A percentile compares a stretch with the other conserved stretches of the same genome.
phyloP scores from a whole-genome alignment of 2,329 filamentous ascomycete genomes.

The Triangularia verruculosa region DNA sequence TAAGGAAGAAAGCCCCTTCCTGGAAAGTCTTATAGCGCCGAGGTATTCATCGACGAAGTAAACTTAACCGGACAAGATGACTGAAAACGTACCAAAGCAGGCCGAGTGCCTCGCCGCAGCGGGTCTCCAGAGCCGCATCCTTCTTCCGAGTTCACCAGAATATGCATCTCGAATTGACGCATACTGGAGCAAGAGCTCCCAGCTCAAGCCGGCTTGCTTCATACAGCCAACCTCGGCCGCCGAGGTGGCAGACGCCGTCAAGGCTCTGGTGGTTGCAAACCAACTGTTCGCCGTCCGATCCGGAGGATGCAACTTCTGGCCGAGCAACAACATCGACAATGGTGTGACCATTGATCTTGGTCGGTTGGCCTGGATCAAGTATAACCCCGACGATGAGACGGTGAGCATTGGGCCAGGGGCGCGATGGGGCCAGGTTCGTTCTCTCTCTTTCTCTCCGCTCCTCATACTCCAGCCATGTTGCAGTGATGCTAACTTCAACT shows the following conservation, averaged over 20 bases:
- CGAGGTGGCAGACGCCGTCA: constrained; percentile 32
- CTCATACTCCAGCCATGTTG: not conserved
- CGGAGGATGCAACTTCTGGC: constrained; percentile 51
- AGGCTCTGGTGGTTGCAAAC: constrained; percentile 20
- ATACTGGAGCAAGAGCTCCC: not conserved
- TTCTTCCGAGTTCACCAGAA: not conserved
- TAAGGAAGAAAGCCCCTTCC: not conserved
- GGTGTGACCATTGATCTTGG: constrained; percentile 45
- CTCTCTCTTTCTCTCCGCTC: constrained; percentile 1
- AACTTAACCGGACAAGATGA: not conserved
- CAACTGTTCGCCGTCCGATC: constrained; percentile 46
- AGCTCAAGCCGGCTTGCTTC: constrained; percentile 18
- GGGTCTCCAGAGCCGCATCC: not conserved
- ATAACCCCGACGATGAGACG: constrained; percentile 34
- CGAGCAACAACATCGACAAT: constrained; percentile 43
- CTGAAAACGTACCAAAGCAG: not conserved
- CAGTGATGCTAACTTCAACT: constrained; percentile 25
- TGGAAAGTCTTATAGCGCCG: not conserved
- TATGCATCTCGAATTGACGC: not conserved
- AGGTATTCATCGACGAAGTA: not conserved
- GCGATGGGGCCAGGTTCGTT: constrained; percentile 35
- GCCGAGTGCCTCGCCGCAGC: not conserved
- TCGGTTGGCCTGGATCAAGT: constrained; percentile 36
- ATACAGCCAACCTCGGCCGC: constrained; percentile 36
- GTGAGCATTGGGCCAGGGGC: constrained; percentile 43